Conservation (phyloP, 2,329 filamentous ascomycete species). For the Shiraia bambusicola region DNA sequence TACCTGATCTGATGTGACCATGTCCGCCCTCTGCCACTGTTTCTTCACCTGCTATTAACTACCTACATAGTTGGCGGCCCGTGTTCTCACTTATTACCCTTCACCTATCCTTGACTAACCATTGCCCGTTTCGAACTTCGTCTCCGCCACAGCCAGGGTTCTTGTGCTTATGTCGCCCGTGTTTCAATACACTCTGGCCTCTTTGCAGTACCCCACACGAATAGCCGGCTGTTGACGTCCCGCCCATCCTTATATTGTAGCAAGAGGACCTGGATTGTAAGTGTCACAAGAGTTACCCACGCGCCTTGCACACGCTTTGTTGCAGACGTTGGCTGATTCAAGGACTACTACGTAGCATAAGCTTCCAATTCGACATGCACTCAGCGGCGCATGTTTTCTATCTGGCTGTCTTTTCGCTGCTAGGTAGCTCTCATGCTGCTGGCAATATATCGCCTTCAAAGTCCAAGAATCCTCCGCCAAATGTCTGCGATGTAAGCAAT, state of each 20-base stretch:
- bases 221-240: conserved; percentile 21
- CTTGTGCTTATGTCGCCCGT: conserved; percentile 19
- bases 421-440: conserved; percentile 51
- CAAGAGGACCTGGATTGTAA: conserved; percentile 16
- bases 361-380: conserved; percentile 47
- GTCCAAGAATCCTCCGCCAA: conserved; percentile 43
- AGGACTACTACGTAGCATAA: conserved; percentile 10
- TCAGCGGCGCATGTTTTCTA: conserved; percentile 59
- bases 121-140: conserved; percentile 22
- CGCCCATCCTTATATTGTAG: conserved; percentile 28
- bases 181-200: conserved; percentile 43
- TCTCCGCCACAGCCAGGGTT: conserved; percentile 25
- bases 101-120: conserved; percentile 24
- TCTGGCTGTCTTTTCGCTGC: conserved; percentile 62
- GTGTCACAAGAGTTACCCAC: conserved; percentile 15
- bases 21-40: conserved; percentile 18
- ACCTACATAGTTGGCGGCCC: conserved; percentile 10
- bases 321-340: conserved; percentile 41
- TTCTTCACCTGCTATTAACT: no score
- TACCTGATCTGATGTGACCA: conserved; percentile 12
- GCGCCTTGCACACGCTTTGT: conserved; percentile 17
- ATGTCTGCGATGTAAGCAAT: conserved; percentile 59
- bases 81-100: conserved; percentile 16
- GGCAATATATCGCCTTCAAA: conserved; percentile 41
- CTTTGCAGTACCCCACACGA: conserved; percentile 33